A percentile compares a stretch with the other conserved stretches of the same genome.
These are phyloP conservation scores for Glycine latifolia DNA, from an alignment of 306 rosid species.

Conservation along the genomic window DNA sequence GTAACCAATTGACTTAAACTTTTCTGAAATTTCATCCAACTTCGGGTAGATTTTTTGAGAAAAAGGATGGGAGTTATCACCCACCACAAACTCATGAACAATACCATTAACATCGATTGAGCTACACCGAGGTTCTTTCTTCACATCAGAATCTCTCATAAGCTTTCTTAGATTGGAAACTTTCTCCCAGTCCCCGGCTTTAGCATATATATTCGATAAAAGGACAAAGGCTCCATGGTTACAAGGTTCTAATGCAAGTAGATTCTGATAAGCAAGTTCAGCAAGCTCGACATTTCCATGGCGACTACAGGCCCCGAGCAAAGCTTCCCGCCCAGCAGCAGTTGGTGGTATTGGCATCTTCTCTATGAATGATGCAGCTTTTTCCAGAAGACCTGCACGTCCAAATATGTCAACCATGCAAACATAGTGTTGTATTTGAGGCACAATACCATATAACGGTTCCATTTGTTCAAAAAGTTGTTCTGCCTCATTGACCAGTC, in stretches of 20 bases:
- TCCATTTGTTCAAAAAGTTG: conserved; percentile 64
- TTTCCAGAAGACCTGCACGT: conserved; percentile 63
- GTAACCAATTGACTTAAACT: conserved; percentile 59
- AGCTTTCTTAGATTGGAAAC: conserved; percentile 67
- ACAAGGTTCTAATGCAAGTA: conserved; percentile 68
- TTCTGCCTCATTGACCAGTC: conserved; percentile 62
- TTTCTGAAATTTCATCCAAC: conserved; percentile 65
- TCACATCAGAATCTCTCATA: conserved; percentile 63
- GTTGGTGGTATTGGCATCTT: conserved; percentile 61
- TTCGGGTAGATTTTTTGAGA: conserved; percentile 58
- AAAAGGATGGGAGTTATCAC: conserved; percentile 64
- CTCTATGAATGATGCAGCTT: conserved; percentile 56
- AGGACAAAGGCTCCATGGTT: conserved; percentile 73
- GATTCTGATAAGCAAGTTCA: conserved; percentile 57
- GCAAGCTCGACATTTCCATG: conserved; percentile 67
- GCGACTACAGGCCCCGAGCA: conserved; percentile 64
- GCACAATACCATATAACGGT: conserved; percentile 60
- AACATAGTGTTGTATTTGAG: conserved; percentile 62
- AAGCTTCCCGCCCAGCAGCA: conserved; percentile 66
- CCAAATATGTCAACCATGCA: conserved; percentile 70
- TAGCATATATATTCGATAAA: conserved; percentile 67
- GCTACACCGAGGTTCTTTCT: conserved; percentile 74
- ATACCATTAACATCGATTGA: conserved; percentile 59
- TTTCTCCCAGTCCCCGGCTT: conserved; percentile 64
- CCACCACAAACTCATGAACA: conserved; percentile 64